phyloP scores from a whole-genome alignment of 2,329 filamentous ascomycete species.

The Aspergillus candidus region DNA sequence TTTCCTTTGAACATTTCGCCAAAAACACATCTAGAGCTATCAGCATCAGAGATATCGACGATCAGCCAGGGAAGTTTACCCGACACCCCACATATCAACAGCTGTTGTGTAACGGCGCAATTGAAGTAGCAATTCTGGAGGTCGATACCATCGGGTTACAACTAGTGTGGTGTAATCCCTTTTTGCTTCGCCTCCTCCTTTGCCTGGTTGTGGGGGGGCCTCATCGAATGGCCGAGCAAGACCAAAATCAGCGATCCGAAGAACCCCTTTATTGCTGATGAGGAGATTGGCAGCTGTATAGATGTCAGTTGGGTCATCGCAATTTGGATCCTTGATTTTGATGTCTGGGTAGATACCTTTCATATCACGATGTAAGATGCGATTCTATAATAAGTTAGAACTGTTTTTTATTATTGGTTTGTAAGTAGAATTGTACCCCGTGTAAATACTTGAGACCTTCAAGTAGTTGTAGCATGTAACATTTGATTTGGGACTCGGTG shows the following conservation, averaged over 20 bases:
- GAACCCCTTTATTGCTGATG: slow-evolving; percentile 86
- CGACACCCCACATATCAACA: slow-evolving; percentile 97
- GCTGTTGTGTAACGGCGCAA: slow-evolving; percentile 91
- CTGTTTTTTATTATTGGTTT: not conserved
- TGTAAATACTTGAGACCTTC: slow-evolving; percentile 88
- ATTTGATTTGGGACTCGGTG: slow-evolving; percentile 88
- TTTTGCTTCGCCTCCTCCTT: slow-evolving; percentile 74
- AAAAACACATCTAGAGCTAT: slow-evolving; percentile 72
- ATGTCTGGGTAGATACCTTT: slow-evolving; percentile 48
- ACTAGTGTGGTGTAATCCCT: slow-evolving; percentile 95
- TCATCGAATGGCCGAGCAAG: slow-evolving; percentile 91
- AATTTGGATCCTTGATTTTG: too few relatives aligned
- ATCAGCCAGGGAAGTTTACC: slow-evolving; percentile 49
- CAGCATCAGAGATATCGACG: slow-evolving; percentile 9
- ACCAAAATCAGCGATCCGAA: slow-evolving; percentile 97
- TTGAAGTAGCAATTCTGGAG: slow-evolving; percentile 84
- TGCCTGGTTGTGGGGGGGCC: slow-evolving; percentile 65
- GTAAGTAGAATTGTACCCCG: slow-evolving; percentile 44
- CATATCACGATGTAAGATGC: slow-evolving; percentile 95
- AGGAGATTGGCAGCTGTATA: slow-evolving; percentile 75
- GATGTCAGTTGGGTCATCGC: not conserved
- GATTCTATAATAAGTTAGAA: slow-evolving; percentile 41
- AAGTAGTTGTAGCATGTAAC: slow-evolving; percentile 90
- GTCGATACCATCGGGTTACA: slow-evolving; percentile 94
- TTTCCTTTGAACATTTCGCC: slow-evolving; percentile 95